A percentile compares a stretch with the other conserved stretches of the same genome.
Evolutionary conservation across 78 protist species (phyloP).

Genomic region (Tieghemostelium lacteum): DNA sequence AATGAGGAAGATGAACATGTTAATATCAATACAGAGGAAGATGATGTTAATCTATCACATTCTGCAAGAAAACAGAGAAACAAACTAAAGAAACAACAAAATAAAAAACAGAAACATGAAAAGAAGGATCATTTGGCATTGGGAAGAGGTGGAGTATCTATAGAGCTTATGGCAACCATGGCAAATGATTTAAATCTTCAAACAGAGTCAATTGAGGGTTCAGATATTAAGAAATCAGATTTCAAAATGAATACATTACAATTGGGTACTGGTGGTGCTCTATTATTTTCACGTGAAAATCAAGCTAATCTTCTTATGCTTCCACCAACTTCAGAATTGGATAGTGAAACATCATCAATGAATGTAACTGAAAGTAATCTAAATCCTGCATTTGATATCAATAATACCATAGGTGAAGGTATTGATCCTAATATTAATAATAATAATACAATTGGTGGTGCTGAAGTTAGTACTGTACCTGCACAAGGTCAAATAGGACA

Average conservation of each 20-base stretch:
- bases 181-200: background rate
- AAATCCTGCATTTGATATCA: background rate
- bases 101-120: conserved; percentile 3
- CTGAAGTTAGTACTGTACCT: background rate
- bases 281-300: conserved; percentile 17
- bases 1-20: conserved; percentile 37
- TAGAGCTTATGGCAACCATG: background rate
- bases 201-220: background rate
- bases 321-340: too few species aligned
- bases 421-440: background rate
- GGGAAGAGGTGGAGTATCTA: background rate
- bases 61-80: background rate
- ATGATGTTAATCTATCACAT: conserved; percentile 13
- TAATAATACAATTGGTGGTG: conserved; percentile 1
- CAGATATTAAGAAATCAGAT: conserved; percentile 13
- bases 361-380: background rate
- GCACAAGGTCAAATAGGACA: background rate
- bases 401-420: too few species aligned
- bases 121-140: background rate
- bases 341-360: background rate
- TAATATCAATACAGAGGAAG: conserved; percentile 36
- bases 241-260: conserved; percentile 42
- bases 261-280: conserved; percentile 24
- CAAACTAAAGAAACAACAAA: conserved; percentile 5
- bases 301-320: too few species aligned